A percentile compares a stretch with the other conserved stretches of the same genome.
Evolutionary conservation across 257 asterid species (phyloP).

Genomic region (Nicotiana undulata): DNA sequence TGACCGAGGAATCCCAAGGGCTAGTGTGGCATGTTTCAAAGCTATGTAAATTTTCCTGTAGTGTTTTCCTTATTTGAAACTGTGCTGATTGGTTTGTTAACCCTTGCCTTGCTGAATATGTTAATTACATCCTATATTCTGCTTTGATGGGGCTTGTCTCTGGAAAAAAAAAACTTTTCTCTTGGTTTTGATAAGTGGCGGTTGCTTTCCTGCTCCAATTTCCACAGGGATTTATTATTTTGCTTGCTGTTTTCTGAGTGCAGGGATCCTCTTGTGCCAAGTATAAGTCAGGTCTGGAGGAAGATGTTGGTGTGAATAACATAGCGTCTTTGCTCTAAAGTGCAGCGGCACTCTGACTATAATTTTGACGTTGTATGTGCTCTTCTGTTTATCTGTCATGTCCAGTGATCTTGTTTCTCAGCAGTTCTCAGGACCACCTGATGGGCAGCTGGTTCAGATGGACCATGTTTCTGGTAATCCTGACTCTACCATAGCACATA

Average conservation of each 20-base stretch:
- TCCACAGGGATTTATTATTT: neutral
- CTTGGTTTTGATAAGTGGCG: neutral
- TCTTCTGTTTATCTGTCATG: constrained; percentile 21
- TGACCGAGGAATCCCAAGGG: too few species aligned
- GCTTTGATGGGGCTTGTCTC: neutral
- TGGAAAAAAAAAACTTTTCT: neutral
- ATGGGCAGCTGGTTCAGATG: constrained; percentile 44
- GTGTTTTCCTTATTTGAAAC: neutral
- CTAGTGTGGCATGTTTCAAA: too few species aligned
- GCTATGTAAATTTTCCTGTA: neutral
- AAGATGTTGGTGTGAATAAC: neutral
- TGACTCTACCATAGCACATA: constrained; percentile 35
- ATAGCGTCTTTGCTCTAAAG: neutral
- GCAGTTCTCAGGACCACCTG: constrained; percentile 32
- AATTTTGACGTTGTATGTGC: neutral
- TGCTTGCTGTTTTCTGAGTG: neutral
- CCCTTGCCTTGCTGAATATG: neutral
- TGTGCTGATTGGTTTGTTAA: neutral
- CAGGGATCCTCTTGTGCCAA: neutral
- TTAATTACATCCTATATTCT: neutral
- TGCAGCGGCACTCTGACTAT: neutral
- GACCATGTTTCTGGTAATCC: constrained; percentile 44
- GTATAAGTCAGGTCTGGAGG: neutral
- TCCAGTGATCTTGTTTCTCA: constrained; percentile 43
- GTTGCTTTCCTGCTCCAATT: neutral